Conservation (phyloP, 768 basidiomycete genomes). For the Boletus subcaerulescens region DNA sequence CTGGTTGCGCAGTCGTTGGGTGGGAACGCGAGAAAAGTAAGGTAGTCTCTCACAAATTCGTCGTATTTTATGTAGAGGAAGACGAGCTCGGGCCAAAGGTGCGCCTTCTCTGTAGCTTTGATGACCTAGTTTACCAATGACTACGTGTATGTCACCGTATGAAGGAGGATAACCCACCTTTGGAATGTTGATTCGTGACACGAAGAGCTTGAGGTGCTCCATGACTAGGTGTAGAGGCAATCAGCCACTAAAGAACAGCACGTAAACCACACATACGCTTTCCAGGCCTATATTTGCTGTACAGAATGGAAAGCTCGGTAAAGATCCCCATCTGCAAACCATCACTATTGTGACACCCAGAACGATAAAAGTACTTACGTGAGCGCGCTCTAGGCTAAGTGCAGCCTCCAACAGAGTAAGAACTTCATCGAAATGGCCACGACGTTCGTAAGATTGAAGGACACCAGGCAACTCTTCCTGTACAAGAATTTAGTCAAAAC, state of each 20-base stretch:
- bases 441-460: slow-evolving; percentile 82
- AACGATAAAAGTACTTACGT: slow-evolving; percentile 43
- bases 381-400: slow-evolving; percentile 93
- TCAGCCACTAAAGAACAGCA: neutral
- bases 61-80: slow-evolving; percentile 99
- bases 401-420: slow-evolving; percentile 91
- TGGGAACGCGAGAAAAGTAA: neutral
- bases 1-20: slow-evolving; percentile 34
- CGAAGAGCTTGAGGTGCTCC: slow-evolving; percentile 98
- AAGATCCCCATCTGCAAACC: slow-evolving; percentile 85
- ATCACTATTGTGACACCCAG: slow-evolving; percentile 12
- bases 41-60: slow-evolving; percentile 62
- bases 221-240: slow-evolving; percentile 58
- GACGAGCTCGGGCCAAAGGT: slow-evolving; percentile 97
- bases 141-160: neutral
- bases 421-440: slow-evolving; percentile 93
- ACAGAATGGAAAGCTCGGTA: slow-evolving; percentile 86
- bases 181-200: slow-evolving; percentile 95
- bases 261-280: slow-evolving; percentile 60
- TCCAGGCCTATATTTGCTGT: slow-evolving; percentile 93
- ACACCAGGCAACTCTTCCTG: slow-evolving; percentile 76
- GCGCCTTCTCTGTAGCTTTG: slow-evolving; percentile 92
- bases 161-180: slow-evolving; percentile 48
- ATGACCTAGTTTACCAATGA: slow-evolving; percentile 57
- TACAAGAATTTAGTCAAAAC: neutral